Evolutionary conservation across 1,284 basidiomycete species (phyloP), one percentile per base, ranked within the genome.

Genomic region (Pisolithus thermaeus): DNA sequence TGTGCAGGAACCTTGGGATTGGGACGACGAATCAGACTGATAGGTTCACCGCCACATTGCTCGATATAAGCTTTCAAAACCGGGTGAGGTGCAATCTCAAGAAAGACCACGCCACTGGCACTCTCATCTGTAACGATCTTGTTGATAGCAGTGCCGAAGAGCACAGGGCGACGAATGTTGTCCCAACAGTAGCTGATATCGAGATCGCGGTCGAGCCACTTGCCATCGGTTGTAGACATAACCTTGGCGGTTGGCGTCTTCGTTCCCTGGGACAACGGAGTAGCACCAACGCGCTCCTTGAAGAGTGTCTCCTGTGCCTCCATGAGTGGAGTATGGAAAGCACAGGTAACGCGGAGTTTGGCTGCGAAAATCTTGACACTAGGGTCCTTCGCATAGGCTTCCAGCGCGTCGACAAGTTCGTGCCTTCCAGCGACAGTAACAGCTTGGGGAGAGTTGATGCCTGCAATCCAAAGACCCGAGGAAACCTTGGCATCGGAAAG

Each of bases 291-390:
- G 6, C 52, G 56, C 32, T 54, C 46, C 55, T 59, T 65, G 56
- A 68, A 64, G 6, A 68, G 7, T 3, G 50, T 49, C n/a, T 65
- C 66, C 44, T 68, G 65, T 8, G 59, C 44, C 39, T 68, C 61
- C 66, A 68, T 68, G 25, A 65, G 52, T 22, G 64, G 66, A 0
- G 65, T 65, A 30, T 65, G 66, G 56, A 65, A 65, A 11, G 64
- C 64, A 23, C 64, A 68, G 0, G 53, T 56, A 7, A 65, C 55
- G 2, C 66, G 57, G 37, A 65, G 61, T 40, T 65, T 65, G 0
- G 61, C 56, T n/a, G 52, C 57, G 25, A 65, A 65, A 7, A 68
- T 55, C 46, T 65, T 64, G 46, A 54, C 56, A 14, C 55, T 45
- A 7, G 63, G 65, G 42, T 68, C 58, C 41, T 60, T 64, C 3